A percentile compares a stretch with the other conserved stretches of the same genome.
Evolutionary conservation across 2,329 filamentous ascomycete genomes (phyloP).

Genomic region (Pseudocercospora crystallina): DNA sequence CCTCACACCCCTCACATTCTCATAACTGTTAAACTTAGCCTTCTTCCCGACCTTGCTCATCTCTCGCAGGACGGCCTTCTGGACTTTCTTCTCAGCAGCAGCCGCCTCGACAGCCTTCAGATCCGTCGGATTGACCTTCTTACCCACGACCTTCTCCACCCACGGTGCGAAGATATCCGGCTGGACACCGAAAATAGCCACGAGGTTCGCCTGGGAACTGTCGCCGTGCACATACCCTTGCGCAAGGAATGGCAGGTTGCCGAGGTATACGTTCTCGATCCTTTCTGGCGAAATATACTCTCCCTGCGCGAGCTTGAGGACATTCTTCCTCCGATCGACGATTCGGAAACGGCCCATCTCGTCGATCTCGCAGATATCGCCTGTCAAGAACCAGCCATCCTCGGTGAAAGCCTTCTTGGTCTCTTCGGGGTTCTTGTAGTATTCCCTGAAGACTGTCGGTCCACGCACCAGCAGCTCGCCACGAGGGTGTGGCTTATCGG

Average conservation of each 20-base stretch:
- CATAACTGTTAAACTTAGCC: constrained; percentile 89
- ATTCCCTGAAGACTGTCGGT: constrained; percentile 76
- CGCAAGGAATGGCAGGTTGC: constrained; percentile 72
- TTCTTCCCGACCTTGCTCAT: constrained; percentile 75
- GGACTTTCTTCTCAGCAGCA: constrained; percentile 67
- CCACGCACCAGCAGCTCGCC: constrained; percentile 86
- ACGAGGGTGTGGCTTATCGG: constrained; percentile 84
- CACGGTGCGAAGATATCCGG: constrained; percentile 80
- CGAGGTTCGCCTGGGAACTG: constrained; percentile 73
- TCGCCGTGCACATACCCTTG: constrained; percentile 92
- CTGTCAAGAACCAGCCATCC: constrained; percentile 96
- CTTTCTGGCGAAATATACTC: constrained; percentile 98
- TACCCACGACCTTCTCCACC: constrained; percentile 71
- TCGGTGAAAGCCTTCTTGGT: constrained; percentile 77
- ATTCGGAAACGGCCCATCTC: constrained; percentile 84
- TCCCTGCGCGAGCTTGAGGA: constrained; percentile 96
- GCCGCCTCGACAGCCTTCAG: constrained; percentile 65
- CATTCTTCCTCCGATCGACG: constrained; percentile 96
- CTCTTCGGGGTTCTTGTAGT: constrained; percentile 87
- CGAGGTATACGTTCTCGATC: constrained; percentile 91
- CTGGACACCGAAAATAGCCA: constrained; percentile 85
- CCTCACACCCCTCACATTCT: constrained; percentile 72
- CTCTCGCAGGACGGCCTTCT: constrained; percentile 72
- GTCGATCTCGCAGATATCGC: constrained; percentile 86
- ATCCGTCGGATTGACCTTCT: constrained; percentile 63